Evolutionary conservation across 306 rosid species (phyloP).

Genomic region (Cicer bijugum): DNA sequence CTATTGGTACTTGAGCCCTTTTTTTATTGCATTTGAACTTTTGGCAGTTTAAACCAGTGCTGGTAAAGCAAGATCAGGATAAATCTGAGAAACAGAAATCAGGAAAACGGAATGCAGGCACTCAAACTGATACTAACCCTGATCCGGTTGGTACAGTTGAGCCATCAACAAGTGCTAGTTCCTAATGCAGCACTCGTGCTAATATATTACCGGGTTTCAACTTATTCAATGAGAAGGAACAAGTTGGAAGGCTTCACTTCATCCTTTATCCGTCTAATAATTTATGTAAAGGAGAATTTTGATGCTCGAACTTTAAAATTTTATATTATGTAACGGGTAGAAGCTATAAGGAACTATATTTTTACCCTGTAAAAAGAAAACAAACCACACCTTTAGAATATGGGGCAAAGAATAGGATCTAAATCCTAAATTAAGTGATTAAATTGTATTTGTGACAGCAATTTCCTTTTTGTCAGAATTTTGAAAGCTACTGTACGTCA

Average conservation of each 20-base stretch:
- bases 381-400: not conserved
- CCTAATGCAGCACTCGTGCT: slow-evolving; percentile 43
- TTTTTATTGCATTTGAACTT: not conserved
- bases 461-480: not conserved
- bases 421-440: slow-evolving; percentile 6
- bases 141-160: slow-evolving; percentile 60
- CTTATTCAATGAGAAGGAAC: not conserved
- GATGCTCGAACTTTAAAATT: slow-evolving; percentile 5
- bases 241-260: slow-evolving; percentile 15
- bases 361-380: not conserved
- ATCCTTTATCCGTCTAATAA: not conserved
- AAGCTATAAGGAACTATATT: not conserved
- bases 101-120: slow-evolving; percentile 53
- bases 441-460: slow-evolving; percentile 1
- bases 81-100: slow-evolving; percentile 52
- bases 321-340: slow-evolving; percentile 8
- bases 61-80: slow-evolving; percentile 73
- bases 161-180: slow-evolving; percentile 61
- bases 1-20: not conserved
- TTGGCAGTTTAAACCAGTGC: slow-evolving; percentile 88
- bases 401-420: not conserved
- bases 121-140: slow-evolving; percentile 48
- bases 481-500: not conserved
- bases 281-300: slow-evolving; percentile 9
- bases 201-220: not conserved